These are phyloP conservation scores for Monilinia fructigena DNA, from an alignment of 2,329 filamentous ascomycete genomes.

Conservation along the genomic window DNA sequence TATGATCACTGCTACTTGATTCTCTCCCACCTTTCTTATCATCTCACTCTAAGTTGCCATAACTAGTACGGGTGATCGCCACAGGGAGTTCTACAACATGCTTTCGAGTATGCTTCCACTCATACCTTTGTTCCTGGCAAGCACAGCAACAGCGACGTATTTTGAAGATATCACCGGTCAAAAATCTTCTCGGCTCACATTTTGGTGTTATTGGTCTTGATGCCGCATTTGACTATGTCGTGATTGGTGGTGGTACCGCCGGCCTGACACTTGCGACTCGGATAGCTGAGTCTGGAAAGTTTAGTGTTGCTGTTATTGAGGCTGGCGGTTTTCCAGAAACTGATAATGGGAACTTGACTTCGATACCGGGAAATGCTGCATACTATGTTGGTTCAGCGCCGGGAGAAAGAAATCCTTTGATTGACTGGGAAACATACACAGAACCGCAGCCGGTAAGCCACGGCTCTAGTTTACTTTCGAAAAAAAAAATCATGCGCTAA, in stretches of 20 bases:
- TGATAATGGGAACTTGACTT: conserved; percentile 22
- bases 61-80: no score
- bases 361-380: conserved; percentile 8
- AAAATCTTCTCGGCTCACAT: no score
- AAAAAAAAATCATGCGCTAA: no score
- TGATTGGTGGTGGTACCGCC: conserved; percentile 28
- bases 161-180: no score
- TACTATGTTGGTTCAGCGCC: background rate
- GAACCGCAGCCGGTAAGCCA: conserved; percentile 18
- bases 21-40: no score
- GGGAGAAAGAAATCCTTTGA: conserved; percentile 7
- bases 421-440: conserved; percentile 26
- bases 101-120: no score
- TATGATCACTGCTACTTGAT: no score
- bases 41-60: no score
- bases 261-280: conserved; percentile 25
- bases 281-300: conserved; percentile 20
- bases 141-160: no score
- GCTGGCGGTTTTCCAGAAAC: conserved; percentile 29
- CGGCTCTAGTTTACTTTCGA: no score
- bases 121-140: no score
- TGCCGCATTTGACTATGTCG: conserved; percentile 17
- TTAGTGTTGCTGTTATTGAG: conserved; percentile 28
- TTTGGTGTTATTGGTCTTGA: conserved; percentile 7
- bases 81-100: no score